These are phyloP conservation scores for Magnolia sinica DNA, from an alignment of 164 flowering plant species.

Conservation along the genomic window DNA sequence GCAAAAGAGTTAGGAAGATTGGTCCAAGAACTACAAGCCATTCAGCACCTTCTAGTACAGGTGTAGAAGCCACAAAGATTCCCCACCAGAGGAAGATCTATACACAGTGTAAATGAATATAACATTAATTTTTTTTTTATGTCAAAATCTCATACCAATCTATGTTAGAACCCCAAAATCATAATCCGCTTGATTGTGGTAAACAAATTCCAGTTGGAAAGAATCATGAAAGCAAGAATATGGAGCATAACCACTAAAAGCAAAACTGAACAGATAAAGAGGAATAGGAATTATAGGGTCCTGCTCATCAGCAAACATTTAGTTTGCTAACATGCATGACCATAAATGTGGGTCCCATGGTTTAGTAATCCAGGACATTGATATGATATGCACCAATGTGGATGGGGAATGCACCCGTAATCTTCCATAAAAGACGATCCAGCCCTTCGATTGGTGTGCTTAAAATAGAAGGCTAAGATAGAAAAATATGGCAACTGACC, in stretches of 20 bases:
- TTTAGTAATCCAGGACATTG: no score
- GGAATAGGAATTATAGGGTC: not conserved
- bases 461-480: no score
- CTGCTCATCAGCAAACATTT: no score
- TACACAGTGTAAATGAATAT: conserved; percentile 1
- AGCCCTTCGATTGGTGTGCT: no score
- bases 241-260: not conserved
- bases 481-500: no score
- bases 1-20: conserved; percentile 71
- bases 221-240: not conserved
- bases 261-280: not conserved
- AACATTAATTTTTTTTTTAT: not conserved
- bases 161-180: not conserved
- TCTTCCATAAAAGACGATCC: no score
- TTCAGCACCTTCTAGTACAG: conserved; percentile 72
- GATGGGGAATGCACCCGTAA: no score
- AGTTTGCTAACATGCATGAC: no score
- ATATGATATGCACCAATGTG: no score
- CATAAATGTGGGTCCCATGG: no score
- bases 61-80: conserved; percentile 73
- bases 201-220: not conserved
- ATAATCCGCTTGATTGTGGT: not conserved
- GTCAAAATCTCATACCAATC: not conserved
- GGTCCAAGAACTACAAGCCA: conserved; percentile 92
- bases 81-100: conserved; percentile 99